phyloP scores from a whole-genome alignment of 768 basidiomycete genomes.

The Lactarius vividus region DNA sequence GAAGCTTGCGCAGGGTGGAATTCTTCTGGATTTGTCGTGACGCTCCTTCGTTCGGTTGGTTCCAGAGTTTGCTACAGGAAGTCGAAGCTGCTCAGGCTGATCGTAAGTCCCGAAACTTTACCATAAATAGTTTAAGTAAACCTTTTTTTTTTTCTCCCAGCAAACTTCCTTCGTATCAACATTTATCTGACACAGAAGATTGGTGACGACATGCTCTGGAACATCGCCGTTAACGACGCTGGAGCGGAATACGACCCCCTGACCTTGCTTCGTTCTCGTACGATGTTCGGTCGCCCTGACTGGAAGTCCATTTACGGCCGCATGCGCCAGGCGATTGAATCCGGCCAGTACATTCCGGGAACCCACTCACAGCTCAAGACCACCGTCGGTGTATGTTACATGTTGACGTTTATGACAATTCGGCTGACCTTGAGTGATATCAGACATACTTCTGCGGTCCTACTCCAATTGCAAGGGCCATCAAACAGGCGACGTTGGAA shows the following conservation, averaged over 20 bases:
- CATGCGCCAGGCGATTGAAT: constrained; percentile 76
- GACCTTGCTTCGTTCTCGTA: constrained; percentile 82
- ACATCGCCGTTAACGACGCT: constrained; percentile 84
- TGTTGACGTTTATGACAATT: constrained; percentile 5
- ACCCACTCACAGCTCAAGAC: constrained; percentile 76
- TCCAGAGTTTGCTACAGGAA: constrained; percentile 84
- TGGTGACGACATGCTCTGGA: constrained; percentile 84
- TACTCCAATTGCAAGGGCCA: constrained; percentile 64
- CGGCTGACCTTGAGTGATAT: constrained; percentile 12
- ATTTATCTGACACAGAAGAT: constrained; percentile 89
- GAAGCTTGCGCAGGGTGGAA: constrained; percentile 82
- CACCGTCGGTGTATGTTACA: constrained; percentile 68
- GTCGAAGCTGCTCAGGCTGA: constrained; percentile 87
- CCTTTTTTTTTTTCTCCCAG: constrained; percentile 38
- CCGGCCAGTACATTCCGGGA: constrained; percentile 78
- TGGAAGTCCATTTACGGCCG: constrained; percentile 79
- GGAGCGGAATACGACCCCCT: constrained; percentile 86
- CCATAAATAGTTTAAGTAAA: not conserved
- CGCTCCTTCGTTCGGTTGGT: constrained; percentile 98
- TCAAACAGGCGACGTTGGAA: constrained; percentile 67
- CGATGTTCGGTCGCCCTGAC: constrained; percentile 90
- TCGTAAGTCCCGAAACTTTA: constrained; percentile 52
- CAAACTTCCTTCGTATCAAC: constrained; percentile 90
- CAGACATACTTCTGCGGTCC: constrained; percentile 93
- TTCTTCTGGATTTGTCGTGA: constrained; percentile 95